A percentile compares a stretch with the other conserved stretches of the same genome.
Evolutionary conservation across 352 stramenopile species (phyloP).

Genomic region (Globisporangium viniferum): DNA sequence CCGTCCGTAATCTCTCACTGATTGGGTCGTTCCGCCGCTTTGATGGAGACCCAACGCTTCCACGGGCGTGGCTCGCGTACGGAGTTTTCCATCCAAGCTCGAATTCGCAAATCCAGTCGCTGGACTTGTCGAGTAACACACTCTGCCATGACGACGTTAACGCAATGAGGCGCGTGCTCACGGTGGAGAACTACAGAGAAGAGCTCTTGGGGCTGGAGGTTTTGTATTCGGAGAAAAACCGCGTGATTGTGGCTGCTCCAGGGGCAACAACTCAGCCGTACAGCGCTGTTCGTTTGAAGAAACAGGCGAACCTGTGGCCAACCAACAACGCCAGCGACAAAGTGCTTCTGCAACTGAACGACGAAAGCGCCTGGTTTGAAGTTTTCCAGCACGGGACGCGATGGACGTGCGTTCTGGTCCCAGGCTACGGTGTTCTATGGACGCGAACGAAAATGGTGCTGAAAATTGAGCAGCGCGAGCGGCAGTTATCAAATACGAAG

Average conservation of each 20-base stretch:
- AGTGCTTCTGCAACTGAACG: slow-evolving; percentile 5
- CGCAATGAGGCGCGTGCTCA: slow-evolving; percentile 18
- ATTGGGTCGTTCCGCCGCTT: slow-evolving; percentile 24
- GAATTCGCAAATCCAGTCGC: slow-evolving; percentile 12
- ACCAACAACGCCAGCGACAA: background rate
- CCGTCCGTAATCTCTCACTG: slow-evolving; percentile 32
- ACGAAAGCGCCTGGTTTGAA: slow-evolving; percentile 21
- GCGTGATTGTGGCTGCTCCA: background rate
- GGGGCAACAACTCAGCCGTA: background rate
- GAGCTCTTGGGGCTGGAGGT: slow-evolving; percentile 1
- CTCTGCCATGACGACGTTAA: slow-evolving; percentile 28
- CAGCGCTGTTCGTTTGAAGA: slow-evolving; percentile 2
- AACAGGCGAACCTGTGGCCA: slow-evolving; percentile 5
- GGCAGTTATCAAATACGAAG: background rate
- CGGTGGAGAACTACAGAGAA: slow-evolving; percentile 1
- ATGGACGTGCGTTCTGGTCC: slow-evolving; percentile 31
- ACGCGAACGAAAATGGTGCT: slow-evolving; percentile 3
- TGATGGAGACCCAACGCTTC: slow-evolving; percentile 16
- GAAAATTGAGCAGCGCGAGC: background rate
- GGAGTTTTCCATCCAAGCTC: slow-evolving; percentile 26
- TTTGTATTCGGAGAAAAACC: background rate
- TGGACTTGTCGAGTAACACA: slow-evolving; percentile 44
- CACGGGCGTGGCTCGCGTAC: slow-evolving; percentile 42
- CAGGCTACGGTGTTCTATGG: slow-evolving; percentile 34
- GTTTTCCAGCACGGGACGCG: slow-evolving; percentile 12